phyloP scores from a whole-genome alignment of 345 rosid species.

The Fremontodendron californicum region DNA sequence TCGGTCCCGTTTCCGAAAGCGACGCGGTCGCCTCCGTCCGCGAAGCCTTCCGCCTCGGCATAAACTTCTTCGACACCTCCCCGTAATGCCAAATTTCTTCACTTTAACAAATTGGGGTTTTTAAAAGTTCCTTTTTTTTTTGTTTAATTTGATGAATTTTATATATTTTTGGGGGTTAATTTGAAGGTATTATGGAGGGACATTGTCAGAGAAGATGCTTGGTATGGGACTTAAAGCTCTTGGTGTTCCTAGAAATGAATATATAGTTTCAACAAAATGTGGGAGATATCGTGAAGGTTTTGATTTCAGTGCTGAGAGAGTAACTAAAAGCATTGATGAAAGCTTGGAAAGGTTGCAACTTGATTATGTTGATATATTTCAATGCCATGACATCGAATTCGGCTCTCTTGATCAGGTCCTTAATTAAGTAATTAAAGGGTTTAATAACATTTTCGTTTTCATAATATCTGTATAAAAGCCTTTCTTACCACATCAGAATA shows the following conservation, averaged over 20 bases:
- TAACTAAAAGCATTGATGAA: conserved; percentile 75
- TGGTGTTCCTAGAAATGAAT: conserved; percentile 61
- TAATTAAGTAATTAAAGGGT: background rate
- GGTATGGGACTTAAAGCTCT: conserved; percentile 71
- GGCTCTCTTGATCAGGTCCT: conserved; percentile 86
- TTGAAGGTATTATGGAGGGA: conserved; percentile 63
- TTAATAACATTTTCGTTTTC: background rate
- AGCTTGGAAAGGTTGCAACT: conserved; percentile 83
- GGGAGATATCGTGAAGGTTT: conserved; percentile 81
- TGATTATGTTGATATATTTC: conserved; percentile 86
- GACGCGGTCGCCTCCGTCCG: conserved; percentile 80
- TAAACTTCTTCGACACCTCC: conserved; percentile 97
- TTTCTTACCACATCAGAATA: background rate
- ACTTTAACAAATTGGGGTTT: background rate
- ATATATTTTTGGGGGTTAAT: background rate
- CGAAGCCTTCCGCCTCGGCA: conserved; percentile 74
- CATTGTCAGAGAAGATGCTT: conserved; percentile 91
- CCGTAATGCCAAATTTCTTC: conserved; percentile 48
- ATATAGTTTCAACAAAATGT: conserved; percentile 82
- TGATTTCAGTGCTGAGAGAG: conserved; percentile 94
- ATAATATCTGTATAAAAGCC: background rate
- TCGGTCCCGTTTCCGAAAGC: conserved; percentile 75
- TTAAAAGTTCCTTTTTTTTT: background rate
- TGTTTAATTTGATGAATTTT: background rate
- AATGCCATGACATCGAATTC: conserved; percentile 87